These are phyloP conservation scores for Linanthus parryae DNA, from an alignment of 148 eudicot species.

Conservation along the genomic window DNA sequence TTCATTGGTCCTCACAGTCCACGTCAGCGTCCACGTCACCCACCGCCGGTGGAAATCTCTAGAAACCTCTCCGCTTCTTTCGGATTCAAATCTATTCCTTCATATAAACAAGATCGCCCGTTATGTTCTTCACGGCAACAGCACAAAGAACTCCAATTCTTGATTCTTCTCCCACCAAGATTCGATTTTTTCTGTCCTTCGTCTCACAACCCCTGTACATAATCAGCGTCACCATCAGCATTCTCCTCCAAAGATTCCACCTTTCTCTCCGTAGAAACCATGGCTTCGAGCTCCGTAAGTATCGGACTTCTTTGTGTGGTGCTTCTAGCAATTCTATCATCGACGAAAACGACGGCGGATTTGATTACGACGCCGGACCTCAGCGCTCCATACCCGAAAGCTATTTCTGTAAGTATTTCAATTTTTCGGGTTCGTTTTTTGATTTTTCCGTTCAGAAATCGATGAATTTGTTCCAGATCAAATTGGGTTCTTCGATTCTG, in stretches of 20 bases:
- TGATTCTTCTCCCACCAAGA: background rate
- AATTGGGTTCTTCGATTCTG: no score
- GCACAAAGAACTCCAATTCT: no score
- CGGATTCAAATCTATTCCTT: background rate
- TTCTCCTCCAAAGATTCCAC: no score
- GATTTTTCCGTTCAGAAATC: background rate
- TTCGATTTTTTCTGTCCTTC: background rate
- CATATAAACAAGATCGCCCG: background rate
- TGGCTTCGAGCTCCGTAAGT: slow-evolving; percentile 1
- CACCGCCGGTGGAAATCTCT: background rate
- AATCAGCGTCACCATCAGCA: background rate
- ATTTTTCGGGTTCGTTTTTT: background rate
- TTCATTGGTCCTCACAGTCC: background rate
- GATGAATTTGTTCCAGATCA: no score
- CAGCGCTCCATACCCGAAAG: slow-evolving; percentile 17
- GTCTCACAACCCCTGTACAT: background rate
- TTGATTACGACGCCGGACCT: slow-evolving; percentile 12
- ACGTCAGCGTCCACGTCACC: background rate
- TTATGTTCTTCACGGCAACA: no score
- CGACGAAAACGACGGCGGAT: slow-evolving; percentile 2
- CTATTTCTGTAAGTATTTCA: slow-evolving; percentile 15
- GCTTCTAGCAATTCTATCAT: slow-evolving; percentile 1
- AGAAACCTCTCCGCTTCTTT: background rate
- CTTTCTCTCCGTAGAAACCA: background rate
- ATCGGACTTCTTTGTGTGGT: background rate